phyloP scores from a whole-genome alignment of 192 early-diverging fungal species.

The Coemansia sp. region DNA sequence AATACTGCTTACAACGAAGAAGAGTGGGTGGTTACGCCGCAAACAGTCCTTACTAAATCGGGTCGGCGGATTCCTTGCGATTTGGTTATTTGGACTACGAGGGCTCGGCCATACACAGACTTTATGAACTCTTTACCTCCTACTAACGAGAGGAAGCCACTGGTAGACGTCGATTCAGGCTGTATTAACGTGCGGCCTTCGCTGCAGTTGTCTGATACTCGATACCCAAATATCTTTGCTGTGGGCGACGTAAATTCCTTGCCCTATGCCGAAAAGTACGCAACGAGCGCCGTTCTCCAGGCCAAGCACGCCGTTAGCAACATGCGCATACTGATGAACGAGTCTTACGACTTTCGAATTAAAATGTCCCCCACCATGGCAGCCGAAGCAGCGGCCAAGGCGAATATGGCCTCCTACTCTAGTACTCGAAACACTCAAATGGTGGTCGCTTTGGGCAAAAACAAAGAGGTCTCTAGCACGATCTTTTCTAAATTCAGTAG shows the following conservation, averaged over 20 bases:
- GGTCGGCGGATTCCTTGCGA: constrained; percentile 61
- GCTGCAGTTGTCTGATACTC: constrained; percentile 49
- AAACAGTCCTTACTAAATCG: constrained; percentile 20
- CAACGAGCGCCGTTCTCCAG: constrained; percentile 41
- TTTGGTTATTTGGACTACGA: constrained; percentile 59
- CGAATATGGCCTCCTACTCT: constrained; percentile 20
- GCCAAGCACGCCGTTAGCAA: constrained; percentile 39
- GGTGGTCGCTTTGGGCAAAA: constrained; percentile 39
- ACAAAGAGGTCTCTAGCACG: constrained; percentile 29
- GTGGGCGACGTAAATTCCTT: constrained; percentile 60
- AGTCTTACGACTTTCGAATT: constrained; percentile 41
- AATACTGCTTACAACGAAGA: background rate
- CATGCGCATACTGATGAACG: constrained; percentile 41
- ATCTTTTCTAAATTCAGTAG: constrained; percentile 28
- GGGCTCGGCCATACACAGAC: constrained; percentile 53
- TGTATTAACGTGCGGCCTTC: constrained; percentile 58
- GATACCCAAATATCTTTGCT: constrained; percentile 62
- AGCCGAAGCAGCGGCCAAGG: constrained; percentile 19
- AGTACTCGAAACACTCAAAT: constrained; percentile 26
- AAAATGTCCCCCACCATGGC: constrained; percentile 42
- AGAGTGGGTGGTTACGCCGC: constrained; percentile 28
- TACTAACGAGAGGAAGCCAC: constrained; percentile 25
- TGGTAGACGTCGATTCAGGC: constrained; percentile 44
- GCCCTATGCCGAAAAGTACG: constrained; percentile 48
- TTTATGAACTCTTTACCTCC: constrained; percentile 53